phyloP scores from a whole-genome alignment of 805 yeast genomes.

The Wickerhamomyces sydowiorum region DNA sequence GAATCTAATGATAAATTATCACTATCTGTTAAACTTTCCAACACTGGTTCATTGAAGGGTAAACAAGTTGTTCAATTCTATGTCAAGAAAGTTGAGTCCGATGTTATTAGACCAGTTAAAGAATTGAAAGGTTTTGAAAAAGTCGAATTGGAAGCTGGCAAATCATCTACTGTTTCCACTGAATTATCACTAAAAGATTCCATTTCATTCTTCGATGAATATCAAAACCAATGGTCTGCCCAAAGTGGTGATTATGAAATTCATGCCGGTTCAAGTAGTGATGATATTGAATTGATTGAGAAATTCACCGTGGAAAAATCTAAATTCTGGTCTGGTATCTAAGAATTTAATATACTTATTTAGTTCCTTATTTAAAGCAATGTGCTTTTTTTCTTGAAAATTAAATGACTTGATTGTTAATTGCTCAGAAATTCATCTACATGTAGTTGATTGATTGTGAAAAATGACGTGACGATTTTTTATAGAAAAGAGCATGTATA shows the following conservation, averaged over 20 bases:
- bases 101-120: conserved; percentile 45
- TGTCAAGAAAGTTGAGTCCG: conserved; percentile 29
- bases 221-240: conserved; percentile 42
- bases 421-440: too few relatives aligned
- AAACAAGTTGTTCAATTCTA: conserved; percentile 54
- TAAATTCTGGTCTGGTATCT: conserved; percentile 20
- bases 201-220: conserved; percentile 48
- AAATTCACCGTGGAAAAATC: conserved; percentile 17
- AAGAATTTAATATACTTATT: not conserved
- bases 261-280: conserved; percentile 37
- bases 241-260: conserved; percentile 47
- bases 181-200: conserved; percentile 40
- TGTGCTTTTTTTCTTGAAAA: too few relatives aligned
- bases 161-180: conserved; percentile 31
- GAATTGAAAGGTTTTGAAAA: conserved; percentile 57
- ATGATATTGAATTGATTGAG: conserved; percentile 20
- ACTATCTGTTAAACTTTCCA: conserved; percentile 36
- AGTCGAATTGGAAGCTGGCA: conserved; percentile 40
- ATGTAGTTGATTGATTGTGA: too few relatives aligned
- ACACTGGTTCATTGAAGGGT: conserved; percentile 44
- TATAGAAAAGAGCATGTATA: too few relatives aligned
- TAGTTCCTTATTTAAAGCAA: not conserved
- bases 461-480: too few relatives aligned
- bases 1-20: conserved; percentile 20
- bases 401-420: too few relatives aligned